Base-by-base conservation (phyloP, 1,284 basidiomycete genomes). In the Stereum hirsutum region DNA sequence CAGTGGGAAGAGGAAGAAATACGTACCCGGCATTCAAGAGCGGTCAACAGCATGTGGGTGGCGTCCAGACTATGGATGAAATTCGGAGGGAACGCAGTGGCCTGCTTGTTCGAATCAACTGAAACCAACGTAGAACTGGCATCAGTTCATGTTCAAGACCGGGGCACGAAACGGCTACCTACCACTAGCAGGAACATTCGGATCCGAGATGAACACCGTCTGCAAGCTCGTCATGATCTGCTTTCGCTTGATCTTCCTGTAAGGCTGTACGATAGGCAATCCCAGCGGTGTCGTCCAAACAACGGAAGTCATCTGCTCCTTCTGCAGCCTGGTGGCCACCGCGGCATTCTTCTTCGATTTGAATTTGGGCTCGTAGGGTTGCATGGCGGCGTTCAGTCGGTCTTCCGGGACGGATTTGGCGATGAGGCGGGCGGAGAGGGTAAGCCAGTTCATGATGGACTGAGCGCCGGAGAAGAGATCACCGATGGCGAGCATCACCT, bases 21-120 rank as follows among this genome's bases (percentile, higher is more conserved):
- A 68, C 78, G 49, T 60, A 89, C 85, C 54, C 75, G 69, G 59
- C 90, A 97, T 56, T 90, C 85, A 32, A 96, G 71, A n/a, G 95
- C 94, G 1, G 94, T 98, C 51, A 98, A 66, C 75, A 98, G 86
- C 94, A 99, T 98, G 65, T 99, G 96, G 1, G 95, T 97, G 3
- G 96, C 96, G 61, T 99, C 96, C 39, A 99, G 72, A 55, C 88
- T 92, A 63, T 99, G 96, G 46, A 99, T 91, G 59, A 95, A 99
- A 70, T 99, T 99, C 31, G 95, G 96, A 10, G 95, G 95, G 80
- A 99, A 99, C 2, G 95, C 96, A 2, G 89, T 82, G 0, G 93
- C 87, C 62, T 99, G 95, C 62, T 96, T 96, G 48, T 70, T 56
- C 0, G 89, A 66, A 53, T 92, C 88, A 30, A 98, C 94, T 78